phyloP scores from a whole-genome alignment of 1,139 yeast genomes.

The Entelexis sorbosivorans region DNA sequence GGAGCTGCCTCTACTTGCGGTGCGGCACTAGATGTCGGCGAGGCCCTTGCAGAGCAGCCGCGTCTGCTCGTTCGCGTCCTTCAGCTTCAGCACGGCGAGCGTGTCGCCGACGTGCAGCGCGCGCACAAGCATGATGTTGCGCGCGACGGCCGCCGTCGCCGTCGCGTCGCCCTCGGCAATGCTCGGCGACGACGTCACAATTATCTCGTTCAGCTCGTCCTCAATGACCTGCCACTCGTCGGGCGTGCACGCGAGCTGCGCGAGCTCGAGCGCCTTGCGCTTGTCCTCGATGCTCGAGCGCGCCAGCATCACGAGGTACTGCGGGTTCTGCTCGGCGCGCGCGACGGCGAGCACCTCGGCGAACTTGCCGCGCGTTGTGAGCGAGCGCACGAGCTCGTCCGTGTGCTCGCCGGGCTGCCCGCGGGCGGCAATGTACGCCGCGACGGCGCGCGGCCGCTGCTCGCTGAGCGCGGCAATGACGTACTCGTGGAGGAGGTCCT shows the following conservation, averaged over 20 bases:
- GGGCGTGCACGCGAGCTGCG: slow-evolving; percentile 20
- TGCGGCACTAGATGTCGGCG: not conserved
- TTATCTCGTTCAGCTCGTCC: slow-evolving; percentile 9
- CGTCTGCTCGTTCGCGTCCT: slow-evolving; percentile 3
- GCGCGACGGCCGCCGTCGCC: slow-evolving; percentile 12
- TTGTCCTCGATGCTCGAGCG: slow-evolving; percentile 9
- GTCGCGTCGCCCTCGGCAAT: slow-evolving; percentile 7
- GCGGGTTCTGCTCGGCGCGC: slow-evolving; percentile 5
- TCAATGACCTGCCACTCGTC: slow-evolving; percentile 22
- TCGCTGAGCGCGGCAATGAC: slow-evolving; percentile 12
- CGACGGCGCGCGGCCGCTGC: slow-evolving; percentile 7
- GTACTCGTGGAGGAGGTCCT: slow-evolving; percentile 11
- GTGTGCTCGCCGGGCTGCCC: slow-evolving; percentile 2
- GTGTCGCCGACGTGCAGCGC: slow-evolving; percentile 23
- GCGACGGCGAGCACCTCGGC: slow-evolving; percentile 16
- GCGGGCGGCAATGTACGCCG: slow-evolving; percentile 12
- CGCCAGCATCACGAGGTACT: slow-evolving; percentile 17
- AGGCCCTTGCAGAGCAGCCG: slow-evolving; percentile 4
- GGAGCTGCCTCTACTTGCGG: no score
- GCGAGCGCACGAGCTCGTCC: slow-evolving; percentile 14
- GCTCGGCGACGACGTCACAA: slow-evolving; percentile 14
- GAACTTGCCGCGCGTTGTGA: slow-evolving; percentile 15
- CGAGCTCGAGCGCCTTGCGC: slow-evolving; percentile 15
- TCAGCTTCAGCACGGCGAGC: slow-evolving; percentile 13
- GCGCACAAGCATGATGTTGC: slow-evolving; percentile 19